These are phyloP conservation scores for Ogataea henricii DNA, from an alignment of 805 yeast genomes.

Conservation along the genomic window DNA sequence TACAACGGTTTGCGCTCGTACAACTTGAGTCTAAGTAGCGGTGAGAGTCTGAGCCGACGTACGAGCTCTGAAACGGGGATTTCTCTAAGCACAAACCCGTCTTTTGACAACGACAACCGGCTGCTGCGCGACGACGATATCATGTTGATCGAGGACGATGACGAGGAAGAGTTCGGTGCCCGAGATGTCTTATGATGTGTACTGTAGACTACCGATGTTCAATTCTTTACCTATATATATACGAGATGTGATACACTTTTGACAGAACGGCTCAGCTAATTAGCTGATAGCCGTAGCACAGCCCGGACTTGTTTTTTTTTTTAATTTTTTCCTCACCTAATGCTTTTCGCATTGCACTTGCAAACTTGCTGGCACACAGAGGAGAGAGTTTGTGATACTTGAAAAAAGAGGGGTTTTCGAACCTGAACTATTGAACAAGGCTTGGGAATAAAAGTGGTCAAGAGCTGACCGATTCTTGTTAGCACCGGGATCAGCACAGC, in stretches of 20 bases:
- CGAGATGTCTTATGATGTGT: constrained; percentile 11
- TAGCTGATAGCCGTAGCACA: not conserved
- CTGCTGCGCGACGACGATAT: constrained; percentile 33
- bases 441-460: not conserved
- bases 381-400: too few species aligned
- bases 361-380: not conserved
- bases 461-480: not conserved
- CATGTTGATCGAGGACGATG: constrained; percentile 30
- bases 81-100: constrained; percentile 24
- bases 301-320: not conserved
- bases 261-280: not conserved
- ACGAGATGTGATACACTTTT: not conserved
- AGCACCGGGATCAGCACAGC: not conserved
- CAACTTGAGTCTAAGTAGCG: constrained; percentile 20
- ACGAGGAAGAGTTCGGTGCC: constrained; percentile 16
- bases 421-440: too few species aligned
- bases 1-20: constrained; percentile 28
- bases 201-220: not conserved
- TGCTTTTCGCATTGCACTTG: too few species aligned
- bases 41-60: constrained; percentile 17
- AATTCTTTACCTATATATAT: not conserved
- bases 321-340: not conserved
- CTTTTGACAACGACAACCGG: constrained; percentile 33
- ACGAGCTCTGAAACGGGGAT: constrained; percentile 29
- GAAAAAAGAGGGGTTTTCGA: too few species aligned